These are phyloP conservation scores for Phyllosticta ampelicida DNA, from an alignment of 2,329 filamentous ascomycete genomes.

Conservation along the genomic window DNA sequence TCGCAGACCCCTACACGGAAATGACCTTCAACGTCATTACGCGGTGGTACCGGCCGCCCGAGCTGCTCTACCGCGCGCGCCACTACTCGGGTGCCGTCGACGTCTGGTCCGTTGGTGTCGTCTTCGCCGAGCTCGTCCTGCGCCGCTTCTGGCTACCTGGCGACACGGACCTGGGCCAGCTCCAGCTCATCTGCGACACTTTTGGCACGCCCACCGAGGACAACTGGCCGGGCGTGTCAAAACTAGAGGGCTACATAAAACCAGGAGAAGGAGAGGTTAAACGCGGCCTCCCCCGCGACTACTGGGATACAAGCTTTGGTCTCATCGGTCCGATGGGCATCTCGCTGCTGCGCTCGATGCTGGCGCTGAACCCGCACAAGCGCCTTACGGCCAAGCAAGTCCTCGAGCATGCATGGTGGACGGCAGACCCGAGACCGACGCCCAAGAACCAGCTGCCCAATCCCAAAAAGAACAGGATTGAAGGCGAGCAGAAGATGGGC, in stretches of 20 bases:
- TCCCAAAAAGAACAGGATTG: slow-evolving; percentile 50
- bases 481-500: slow-evolving; percentile 56
- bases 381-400: slow-evolving; percentile 68
- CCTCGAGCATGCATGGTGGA: slow-evolving; percentile 80
- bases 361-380: slow-evolving; percentile 76
- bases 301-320: slow-evolving; percentile 67
- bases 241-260: slow-evolving; percentile 69
- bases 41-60: slow-evolving; percentile 89
- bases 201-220: slow-evolving; percentile 89
- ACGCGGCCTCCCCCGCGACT: slow-evolving; percentile 48
- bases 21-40: slow-evolving; percentile 98
- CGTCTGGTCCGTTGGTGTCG: slow-evolving; percentile 84
- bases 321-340: slow-evolving; percentile 73
- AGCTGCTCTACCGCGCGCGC: slow-evolving; percentile 80
- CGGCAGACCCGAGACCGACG: slow-evolving; percentile 70
- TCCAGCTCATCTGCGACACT: slow-evolving; percentile 70
- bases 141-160: slow-evolving; percentile 75
- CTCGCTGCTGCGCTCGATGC: slow-evolving; percentile 76
- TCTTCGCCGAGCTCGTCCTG: slow-evolving; percentile 83
- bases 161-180: slow-evolving; percentile 75
- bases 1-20: slow-evolving; percentile 73
- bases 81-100: slow-evolving; percentile 89
- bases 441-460: slow-evolving; percentile 66
- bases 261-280: slow-evolving; percentile 45
- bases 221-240: slow-evolving; percentile 86